A percentile compares a stretch with the other conserved stretches of the same genome.
phyloP scores from a whole-genome alignment of 352 stramenopile species.

The Globisporangium nunn region DNA sequence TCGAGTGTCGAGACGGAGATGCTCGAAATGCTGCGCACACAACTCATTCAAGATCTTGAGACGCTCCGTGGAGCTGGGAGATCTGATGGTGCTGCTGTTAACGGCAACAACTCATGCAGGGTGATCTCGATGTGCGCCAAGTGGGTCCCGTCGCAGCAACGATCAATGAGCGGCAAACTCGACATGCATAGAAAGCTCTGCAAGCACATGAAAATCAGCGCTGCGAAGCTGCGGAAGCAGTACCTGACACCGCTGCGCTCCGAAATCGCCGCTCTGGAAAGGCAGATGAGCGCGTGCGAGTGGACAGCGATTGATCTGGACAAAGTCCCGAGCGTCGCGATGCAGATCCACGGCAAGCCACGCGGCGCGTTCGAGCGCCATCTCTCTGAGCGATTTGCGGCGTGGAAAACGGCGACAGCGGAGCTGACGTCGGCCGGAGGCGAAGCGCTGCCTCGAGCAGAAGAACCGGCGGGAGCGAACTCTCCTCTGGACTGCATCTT shows the following conservation, averaged over 20 bases:
- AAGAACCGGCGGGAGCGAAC: slow-evolving; percentile 20
- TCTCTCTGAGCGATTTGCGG: slow-evolving; percentile 21
- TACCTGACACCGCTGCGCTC: slow-evolving; percentile 35
- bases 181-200: slow-evolving; percentile 37
- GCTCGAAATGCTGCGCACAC: slow-evolving; percentile 26
- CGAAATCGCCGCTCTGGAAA: slow-evolving; percentile 27
- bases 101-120: too few relatives aligned
- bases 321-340: slow-evolving; percentile 29
- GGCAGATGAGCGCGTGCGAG: slow-evolving; percentile 32
- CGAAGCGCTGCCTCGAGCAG: slow-evolving; percentile 9
- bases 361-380: slow-evolving; percentile 28
- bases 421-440: neutral
- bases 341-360: slow-evolving; percentile 35
- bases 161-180: slow-evolving; percentile 27
- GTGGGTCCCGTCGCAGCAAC: slow-evolving; percentile 46
- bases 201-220: slow-evolving; percentile 30
- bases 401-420: slow-evolving; percentile 20
- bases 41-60: slow-evolving; percentile 23
- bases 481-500: slow-evolving; percentile 2
- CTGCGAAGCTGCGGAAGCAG: slow-evolving; percentile 29
- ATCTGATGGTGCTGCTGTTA: neutral
- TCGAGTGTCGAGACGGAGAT: slow-evolving; percentile 23
- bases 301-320: slow-evolving; percentile 36
- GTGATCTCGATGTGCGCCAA: slow-evolving; percentile 42
- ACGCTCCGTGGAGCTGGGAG: slow-evolving; percentile 1